phyloP scores from a whole-genome alignment of 768 basidiomycete species.

The Termitomyces sp. region DNA sequence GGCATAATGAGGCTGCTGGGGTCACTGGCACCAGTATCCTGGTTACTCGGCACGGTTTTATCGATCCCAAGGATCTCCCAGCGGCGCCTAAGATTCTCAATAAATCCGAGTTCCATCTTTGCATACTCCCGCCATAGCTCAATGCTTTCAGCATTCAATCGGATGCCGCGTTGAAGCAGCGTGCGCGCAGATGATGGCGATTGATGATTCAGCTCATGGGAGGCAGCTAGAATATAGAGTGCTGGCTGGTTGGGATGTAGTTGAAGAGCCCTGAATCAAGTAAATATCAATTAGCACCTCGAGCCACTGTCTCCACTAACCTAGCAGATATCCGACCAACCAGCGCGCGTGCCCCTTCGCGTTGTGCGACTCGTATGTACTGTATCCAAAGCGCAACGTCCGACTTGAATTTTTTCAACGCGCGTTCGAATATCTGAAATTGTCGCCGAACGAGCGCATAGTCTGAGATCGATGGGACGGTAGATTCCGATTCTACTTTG shows the following conservation, averaged over 20 bases:
- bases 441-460: conserved; percentile 81
- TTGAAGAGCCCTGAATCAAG: conserved; percentile 65
- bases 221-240: conserved; percentile 80
- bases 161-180: conserved; percentile 79
- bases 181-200: conserved; percentile 78
- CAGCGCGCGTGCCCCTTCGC: conserved; percentile 71
- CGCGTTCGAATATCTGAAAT: conserved; percentile 88
- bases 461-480: conserved; percentile 67
- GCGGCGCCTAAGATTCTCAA: conserved; percentile 71
- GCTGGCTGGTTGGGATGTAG: conserved; percentile 74
- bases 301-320: conserved; percentile 31
- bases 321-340: conserved; percentile 80
- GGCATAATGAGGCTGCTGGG: conserved; percentile 18
- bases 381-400: conserved; percentile 87
- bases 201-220: conserved; percentile 70
- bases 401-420: conserved; percentile 80
- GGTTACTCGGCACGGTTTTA: conserved; percentile 21
- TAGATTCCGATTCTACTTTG: conserved; percentile 32
- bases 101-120: conserved; percentile 83
- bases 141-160: conserved; percentile 64
- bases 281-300: not conserved
- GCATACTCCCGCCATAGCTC: conserved; percentile 89
- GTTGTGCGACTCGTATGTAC: conserved; percentile 80
- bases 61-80: conserved; percentile 77
- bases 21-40: conserved; percentile 8